Evolutionary conservation across 306 rosid species (phyloP).

Genomic region (Pterocarpus santalinus): DNA sequence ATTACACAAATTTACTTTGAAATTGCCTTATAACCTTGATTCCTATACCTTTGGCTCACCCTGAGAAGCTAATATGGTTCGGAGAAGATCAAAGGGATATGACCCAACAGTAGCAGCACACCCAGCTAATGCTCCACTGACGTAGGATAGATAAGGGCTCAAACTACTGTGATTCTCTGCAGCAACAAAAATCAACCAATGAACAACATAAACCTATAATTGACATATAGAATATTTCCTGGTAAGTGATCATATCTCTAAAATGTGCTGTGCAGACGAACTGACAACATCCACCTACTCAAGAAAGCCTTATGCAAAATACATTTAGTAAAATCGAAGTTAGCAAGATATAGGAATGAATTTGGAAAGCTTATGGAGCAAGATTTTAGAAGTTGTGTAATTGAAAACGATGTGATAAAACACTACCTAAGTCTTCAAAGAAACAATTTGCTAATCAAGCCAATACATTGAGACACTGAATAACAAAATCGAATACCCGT

Average conservation of each 20-base stretch:
- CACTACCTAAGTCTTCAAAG: conserved; percentile 29
- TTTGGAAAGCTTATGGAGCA: neutral
- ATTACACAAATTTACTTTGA: conserved; percentile 13
- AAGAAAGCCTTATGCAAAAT: neutral
- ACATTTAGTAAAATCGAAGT: neutral
- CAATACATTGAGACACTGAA: neutral
- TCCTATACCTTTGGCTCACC: conserved; percentile 93
- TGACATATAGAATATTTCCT: conserved; percentile 7
- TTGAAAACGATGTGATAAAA: neutral
- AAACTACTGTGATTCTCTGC: conserved; percentile 83
- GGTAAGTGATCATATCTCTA: neutral
- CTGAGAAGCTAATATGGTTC: conserved; percentile 96
- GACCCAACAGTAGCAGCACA: conserved; percentile 96
- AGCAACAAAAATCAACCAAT: conserved; percentile 47
- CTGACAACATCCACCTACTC: neutral
- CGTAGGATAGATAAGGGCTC: conserved; percentile 88
- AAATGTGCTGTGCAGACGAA: neutral
- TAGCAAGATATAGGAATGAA: conserved; percentile 1
- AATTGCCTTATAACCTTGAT: neutral
- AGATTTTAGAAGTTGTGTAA: neutral
- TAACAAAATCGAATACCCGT: conserved; percentile 57
- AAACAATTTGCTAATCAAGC: neutral
- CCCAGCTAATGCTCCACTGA: conserved; percentile 94
- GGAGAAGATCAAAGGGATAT: conserved; percentile 93
- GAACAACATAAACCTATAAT: conserved; percentile 39